These are phyloP conservation scores for Diplodia intermedia DNA, from an alignment of 2,329 filamentous ascomycete species.

Conservation along the genomic window DNA sequence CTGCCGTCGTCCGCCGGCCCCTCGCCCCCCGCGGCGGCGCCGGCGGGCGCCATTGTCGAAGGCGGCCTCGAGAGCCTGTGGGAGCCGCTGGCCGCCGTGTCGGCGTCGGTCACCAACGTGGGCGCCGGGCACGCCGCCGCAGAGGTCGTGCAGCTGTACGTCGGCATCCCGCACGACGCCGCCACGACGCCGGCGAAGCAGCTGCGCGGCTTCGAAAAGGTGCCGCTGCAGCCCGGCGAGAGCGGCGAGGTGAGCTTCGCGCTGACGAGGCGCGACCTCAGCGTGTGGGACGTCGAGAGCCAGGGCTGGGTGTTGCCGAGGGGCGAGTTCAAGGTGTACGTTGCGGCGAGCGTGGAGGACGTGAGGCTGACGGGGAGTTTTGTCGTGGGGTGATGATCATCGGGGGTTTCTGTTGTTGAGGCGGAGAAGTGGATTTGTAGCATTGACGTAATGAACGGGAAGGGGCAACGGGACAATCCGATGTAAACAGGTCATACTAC, in stretches of 20 bases:
- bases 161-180: constrained; percentile 44
- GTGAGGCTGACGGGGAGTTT: constrained; percentile 12
- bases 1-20: constrained; percentile 41
- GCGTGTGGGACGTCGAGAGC: constrained; percentile 45
- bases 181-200: constrained; percentile 44
- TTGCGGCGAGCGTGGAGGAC: constrained; percentile 20
- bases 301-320: constrained; percentile 46
- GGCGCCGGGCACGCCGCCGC: constrained; percentile 44
- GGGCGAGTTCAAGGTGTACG: constrained; percentile 40
- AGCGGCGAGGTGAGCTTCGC: constrained; percentile 45
- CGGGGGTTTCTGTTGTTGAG: background rate
- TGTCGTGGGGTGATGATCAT: background rate
- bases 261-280: constrained; percentile 47
- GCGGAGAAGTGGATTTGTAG: no score
- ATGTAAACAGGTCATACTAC: background rate
- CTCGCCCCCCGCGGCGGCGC: constrained; percentile 38
- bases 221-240: constrained; percentile 42
- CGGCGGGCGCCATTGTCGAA: background rate
- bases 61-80: constrained; percentile 38
- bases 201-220: constrained; percentile 48
- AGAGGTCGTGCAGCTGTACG: constrained; percentile 49
- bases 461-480: background rate
- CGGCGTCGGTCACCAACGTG: constrained; percentile 46
- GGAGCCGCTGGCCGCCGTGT: constrained; percentile 45
- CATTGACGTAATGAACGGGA: no score